These are phyloP conservation scores for Salix purpurea DNA, from an alignment of 345 rosid species.

Conservation along the genomic window DNA sequence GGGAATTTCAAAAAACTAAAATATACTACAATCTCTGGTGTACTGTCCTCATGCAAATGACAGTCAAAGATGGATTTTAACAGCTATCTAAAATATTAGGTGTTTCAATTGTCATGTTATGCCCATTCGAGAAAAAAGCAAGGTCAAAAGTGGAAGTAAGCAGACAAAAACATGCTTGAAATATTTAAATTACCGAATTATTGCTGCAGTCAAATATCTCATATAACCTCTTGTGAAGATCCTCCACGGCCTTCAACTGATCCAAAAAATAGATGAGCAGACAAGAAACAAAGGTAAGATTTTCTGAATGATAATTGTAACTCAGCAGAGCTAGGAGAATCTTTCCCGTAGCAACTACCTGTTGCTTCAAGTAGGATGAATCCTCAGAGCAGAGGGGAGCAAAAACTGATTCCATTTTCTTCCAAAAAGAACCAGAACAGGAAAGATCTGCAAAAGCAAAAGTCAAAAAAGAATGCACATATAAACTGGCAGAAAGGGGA, in stretches of 20 bases:
- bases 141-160: neutral
- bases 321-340: constrained; percentile 5
- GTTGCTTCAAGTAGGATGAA: constrained; percentile 37
- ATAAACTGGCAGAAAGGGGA: neutral
- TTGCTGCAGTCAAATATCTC: constrained; percentile 9
- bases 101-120: neutral
- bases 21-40: neutral
- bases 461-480: neutral
- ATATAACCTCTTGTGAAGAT: constrained; percentile 21
- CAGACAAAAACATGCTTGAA: neutral
- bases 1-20: neutral
- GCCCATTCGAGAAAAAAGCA: neutral
- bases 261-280: constrained; percentile 8
- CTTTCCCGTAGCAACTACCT: constrained; percentile 29
- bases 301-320: neutral
- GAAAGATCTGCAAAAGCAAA: constrained; percentile 36
- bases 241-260: constrained; percentile 28
- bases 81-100: neutral
- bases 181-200: constrained; percentile 10
- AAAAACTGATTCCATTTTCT: constrained; percentile 41
- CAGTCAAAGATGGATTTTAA: neutral
- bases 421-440: constrained; percentile 50
- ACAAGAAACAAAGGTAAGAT: neutral
- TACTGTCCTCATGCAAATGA: neutral
- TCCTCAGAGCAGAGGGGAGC: constrained; percentile 34